Evolutionary conservation across 2,329 filamentous ascomycete species (phyloP), one percentile per base, ranked within the genome.

Genomic region (Colletotrichum sp.): DNA sequence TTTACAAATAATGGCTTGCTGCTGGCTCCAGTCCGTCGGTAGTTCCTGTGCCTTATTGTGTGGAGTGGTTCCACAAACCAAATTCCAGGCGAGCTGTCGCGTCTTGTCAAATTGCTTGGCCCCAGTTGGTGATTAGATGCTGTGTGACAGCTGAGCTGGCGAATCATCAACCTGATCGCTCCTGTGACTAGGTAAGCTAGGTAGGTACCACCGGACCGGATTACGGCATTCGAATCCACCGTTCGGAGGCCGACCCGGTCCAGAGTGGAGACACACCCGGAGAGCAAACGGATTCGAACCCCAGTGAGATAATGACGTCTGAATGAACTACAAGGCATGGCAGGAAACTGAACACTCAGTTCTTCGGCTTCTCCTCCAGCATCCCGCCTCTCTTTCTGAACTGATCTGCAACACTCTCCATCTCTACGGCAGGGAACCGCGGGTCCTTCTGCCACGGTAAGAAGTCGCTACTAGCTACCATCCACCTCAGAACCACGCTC

Each of bases 401-500:
- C 74, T 82, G 81, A 36, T 82, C 79, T 21, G 77, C 78, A 2
- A 83, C 83, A 8, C 76, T 81, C 74, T 83, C 80, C 26, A 85
- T 71, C 13, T 81, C 78, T 16, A 85, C 84, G 12, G 82, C 78
- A 0, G 85, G 84, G 48, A 84, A 85, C 4, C 84, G 77, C 12
- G 78, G 75, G 34, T 86, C 85, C 43, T 81, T 80, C 1, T 78
- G 70, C 80, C 82, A 87, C 0, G 85, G 84, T 64, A 87, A 77
- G 6, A 83, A 80, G 78, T 86, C 85, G 3, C 81, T 80, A 0
- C 78, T 83, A 18, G 82, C 79, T 1, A 85, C 78, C 30, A 87
- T 70, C 85, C 86, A 88, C 68, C 81, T 80, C 55, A 88, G 75
- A 18, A 85, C 81, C 10, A 80, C 83, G 4, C 77, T 81, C 70